These are phyloP conservation scores for Vicia faba DNA, from an alignment of 306 rosid genomes.

Conservation along the genomic window DNA sequence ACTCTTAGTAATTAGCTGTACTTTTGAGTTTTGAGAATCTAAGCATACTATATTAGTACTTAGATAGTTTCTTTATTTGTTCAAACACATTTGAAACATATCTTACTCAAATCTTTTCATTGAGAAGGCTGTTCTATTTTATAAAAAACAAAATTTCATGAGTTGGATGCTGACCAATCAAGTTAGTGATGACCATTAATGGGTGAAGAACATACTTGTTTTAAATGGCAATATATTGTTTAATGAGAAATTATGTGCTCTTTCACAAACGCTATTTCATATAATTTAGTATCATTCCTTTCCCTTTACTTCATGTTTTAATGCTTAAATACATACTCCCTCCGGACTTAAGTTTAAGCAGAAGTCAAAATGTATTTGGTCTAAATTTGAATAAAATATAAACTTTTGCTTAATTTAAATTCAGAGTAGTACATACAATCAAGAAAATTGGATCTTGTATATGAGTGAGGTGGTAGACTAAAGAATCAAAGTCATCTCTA, in stretches of 20 bases:
- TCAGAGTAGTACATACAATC: background rate
- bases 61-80: background rate
- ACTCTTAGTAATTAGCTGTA: conserved; percentile 26
- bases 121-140: conserved; percentile 1
- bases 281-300: background rate
- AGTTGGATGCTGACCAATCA: conserved; percentile 16
- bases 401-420: no score
- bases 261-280: background rate
- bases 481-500: conserved; percentile 1
- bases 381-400: no score
- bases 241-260: background rate
- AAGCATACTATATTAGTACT: background rate
- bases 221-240: background rate
- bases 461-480: background rate
- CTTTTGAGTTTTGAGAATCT: background rate
- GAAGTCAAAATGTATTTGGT: no score
- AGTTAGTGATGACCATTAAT: background rate
- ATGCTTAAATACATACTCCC: background rate
- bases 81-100: conserved; percentile 3
- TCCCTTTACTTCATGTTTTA: background rate
- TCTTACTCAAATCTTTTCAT: background rate
- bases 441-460: background rate
- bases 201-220: background rate
- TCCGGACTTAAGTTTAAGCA: no score
- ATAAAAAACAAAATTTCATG: background rate